Percentiles rank a stretch among this genome's conserved stretches.
Conservation (phyloP, 1,284 basidiomycete genomes). For the Tilletia caries region DNA sequence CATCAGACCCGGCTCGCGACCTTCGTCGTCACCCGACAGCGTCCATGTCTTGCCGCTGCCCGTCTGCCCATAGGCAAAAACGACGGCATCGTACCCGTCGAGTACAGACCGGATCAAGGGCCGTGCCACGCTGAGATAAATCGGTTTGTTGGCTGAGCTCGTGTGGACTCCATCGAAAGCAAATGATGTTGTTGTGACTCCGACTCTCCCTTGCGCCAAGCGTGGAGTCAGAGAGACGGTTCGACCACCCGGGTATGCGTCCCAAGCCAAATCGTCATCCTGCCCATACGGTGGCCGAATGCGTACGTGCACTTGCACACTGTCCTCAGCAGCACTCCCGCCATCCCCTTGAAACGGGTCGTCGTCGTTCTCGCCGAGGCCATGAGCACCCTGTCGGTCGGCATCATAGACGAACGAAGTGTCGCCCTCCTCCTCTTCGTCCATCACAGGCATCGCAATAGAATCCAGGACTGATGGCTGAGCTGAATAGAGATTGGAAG, state of each 20-base stretch:
- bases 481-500: neutral
- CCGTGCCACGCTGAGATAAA: conserved; percentile 78
- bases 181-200: conserved; percentile 34
- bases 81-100: conserved; percentile 46
- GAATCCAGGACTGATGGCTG: neutral
- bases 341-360: neutral
- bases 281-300: conserved; percentile 31
- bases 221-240: conserved; percentile 33
- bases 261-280: conserved; percentile 43
- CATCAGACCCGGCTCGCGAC: conserved; percentile 57
- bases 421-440: conserved; percentile 24
- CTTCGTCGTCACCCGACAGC: conserved; percentile 33
- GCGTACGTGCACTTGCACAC: neutral
- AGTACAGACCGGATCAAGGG: conserved; percentile 66
- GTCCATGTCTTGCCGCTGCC: conserved; percentile 52
- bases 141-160: conserved; percentile 74
- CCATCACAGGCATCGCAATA: neutral
- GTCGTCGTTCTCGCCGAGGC: no score
- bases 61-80: conserved; percentile 53
- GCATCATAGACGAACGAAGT: conserved; percentile 36
- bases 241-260: conserved; percentile 25
- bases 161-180: conserved; percentile 69
- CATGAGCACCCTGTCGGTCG: no score
- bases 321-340: no score
- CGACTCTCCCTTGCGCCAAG: conserved; percentile 31